Percentiles rank a stretch among this genome's conserved stretches.
Conservation (phyloP, 1,284 basidiomycete genomes). For the Ganoderma multipileum region DNA sequence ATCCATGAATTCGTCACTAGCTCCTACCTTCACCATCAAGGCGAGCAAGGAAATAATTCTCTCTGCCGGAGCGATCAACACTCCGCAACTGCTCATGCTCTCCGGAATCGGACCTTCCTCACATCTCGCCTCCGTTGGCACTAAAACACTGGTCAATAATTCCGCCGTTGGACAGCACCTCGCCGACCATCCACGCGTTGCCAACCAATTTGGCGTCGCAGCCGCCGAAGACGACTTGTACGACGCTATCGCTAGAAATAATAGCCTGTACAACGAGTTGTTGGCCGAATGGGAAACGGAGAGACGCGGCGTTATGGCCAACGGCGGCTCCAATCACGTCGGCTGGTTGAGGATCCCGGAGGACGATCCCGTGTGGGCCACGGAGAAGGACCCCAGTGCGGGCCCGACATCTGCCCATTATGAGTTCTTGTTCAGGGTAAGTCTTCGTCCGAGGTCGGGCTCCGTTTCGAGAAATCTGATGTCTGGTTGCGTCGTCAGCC, state of each 20-base stretch:
- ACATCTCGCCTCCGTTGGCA: slow-evolving; percentile 26
- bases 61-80: slow-evolving; percentile 34
- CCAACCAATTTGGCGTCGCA: slow-evolving; percentile 41
- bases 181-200: slow-evolving; percentile 43
- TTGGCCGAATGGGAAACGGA: slow-evolving; percentile 38
- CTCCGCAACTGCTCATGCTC: slow-evolving; percentile 36
- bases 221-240: slow-evolving; percentile 32
- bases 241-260: slow-evolving; percentile 34
- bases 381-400: slow-evolving; percentile 31
- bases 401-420: slow-evolving; percentile 33
- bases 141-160: slow-evolving; percentile 30
- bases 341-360: slow-evolving; percentile 31
- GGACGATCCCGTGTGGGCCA: slow-evolving; percentile 15
- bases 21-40: slow-evolving; percentile 1
- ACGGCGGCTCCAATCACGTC: slow-evolving; percentile 26
- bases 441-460: background rate
- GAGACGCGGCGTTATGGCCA: slow-evolving; percentile 25
- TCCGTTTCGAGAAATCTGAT: background rate
- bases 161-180: slow-evolving; percentile 30
- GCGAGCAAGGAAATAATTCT: slow-evolving; percentile 40
- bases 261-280: slow-evolving; percentile 27
- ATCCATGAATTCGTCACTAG: background rate
- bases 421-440: slow-evolving; percentile 22
- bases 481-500: slow-evolving; percentile 15
- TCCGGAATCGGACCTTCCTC: slow-evolving; percentile 34